These are phyloP conservation scores for Cornus kousa DNA, from an alignment of 148 eudicot genomes.

Conservation along the genomic window DNA sequence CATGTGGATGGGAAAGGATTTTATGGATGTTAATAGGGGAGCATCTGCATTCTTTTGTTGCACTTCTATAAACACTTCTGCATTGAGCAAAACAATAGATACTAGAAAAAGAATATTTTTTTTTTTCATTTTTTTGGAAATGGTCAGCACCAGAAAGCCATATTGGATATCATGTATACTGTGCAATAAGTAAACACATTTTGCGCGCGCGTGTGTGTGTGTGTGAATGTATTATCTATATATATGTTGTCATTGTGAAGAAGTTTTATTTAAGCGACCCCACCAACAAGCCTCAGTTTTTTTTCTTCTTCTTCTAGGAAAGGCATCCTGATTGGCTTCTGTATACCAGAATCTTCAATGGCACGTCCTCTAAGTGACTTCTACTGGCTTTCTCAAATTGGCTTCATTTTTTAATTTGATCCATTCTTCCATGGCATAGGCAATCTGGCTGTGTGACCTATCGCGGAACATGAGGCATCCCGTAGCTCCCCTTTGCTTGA, in stretches of 20 bases:
- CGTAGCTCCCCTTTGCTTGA: too few relatives aligned
- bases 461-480: too few relatives aligned
- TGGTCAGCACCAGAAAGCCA: not conserved
- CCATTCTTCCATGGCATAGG: too few relatives aligned
- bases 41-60: not conserved
- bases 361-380: conserved; percentile 39
- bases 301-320: not conserved
- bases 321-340: not conserved
- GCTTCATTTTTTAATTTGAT: too few relatives aligned
- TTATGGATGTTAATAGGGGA: not conserved
- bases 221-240: not conserved
- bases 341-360: conserved; percentile 28
- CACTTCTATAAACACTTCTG: not conserved
- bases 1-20: not conserved
- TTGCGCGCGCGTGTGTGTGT: not conserved
- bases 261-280: not conserved
- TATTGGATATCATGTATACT: not conserved
- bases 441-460: too few relatives aligned
- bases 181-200: not conserved
- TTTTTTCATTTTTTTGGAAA: not conserved
- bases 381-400: conserved; percentile 27
- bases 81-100: not conserved
- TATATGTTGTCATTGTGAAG: not conserved
- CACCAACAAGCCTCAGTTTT: not conserved
- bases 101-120: not conserved